Evolutionary conservation across 2,329 filamentous ascomycete species (phyloP), one percentile per base, ranked within the genome.

Genomic region (Celoporthe dispersa): DNA sequence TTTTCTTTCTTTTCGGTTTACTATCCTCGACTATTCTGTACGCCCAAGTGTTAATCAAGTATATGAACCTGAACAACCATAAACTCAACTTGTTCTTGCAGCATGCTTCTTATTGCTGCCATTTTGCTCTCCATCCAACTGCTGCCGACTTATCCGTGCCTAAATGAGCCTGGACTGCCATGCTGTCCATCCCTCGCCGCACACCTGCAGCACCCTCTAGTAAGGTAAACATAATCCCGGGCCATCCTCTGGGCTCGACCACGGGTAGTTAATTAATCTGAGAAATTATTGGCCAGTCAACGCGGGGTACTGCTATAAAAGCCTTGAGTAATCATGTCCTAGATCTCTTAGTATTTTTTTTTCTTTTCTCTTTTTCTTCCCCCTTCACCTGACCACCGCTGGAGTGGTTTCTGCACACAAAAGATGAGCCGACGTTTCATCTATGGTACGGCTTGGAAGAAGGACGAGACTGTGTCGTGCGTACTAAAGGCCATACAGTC

Each of bases 371-470:
- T 4, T 4, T 25, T 12, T 39, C 14, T 39, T 14, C 9, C 11
- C 37, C 2, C 1, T 39, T 39, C 37, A 3, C 14, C 14, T 16
- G 3, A 12, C 44, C 53, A 31, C 16, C 5, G 28, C 31, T 14
- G 8, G 1, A 28, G 51, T 14, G 41, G 7, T 25, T 55, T 55
- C 51, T 25, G 6, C 11, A 11, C 51, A 55, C 51, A 9, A 14
- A 25, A 48, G 25, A 61, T 61, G 59, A 61, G 12, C 19, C 59
- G 35, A 35, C 59, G 11, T n/a, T 81, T 90, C 39, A 76, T 96
- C 72, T 96, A 96, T 78, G 93, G 93, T 66, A 95, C 92, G 1
- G 93, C 93, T n/a, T 95, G 93, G 92, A 96, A 96, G 79, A 90
- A 91, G 75, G 88, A 91, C 1, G 81, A 81, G 25, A 94, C 92